These are phyloP conservation scores for Aspergillus nanangensis DNA, from an alignment of 495 filamentous ascomycete genomes.

Conservation along the genomic window DNA sequence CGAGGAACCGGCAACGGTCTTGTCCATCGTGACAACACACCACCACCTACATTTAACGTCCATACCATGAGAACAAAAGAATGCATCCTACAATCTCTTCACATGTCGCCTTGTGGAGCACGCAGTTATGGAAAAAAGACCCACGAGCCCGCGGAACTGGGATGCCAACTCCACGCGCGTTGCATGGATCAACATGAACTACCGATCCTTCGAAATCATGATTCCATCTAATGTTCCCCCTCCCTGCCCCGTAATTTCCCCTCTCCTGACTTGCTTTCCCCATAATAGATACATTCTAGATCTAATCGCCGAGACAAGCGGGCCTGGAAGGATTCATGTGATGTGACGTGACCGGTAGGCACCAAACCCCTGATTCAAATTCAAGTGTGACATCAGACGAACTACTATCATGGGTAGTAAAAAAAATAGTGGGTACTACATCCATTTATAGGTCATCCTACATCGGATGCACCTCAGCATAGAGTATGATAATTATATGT, in stretches of 20 bases:
- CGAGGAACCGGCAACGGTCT: background rate
- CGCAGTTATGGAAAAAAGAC: too few relatives aligned
- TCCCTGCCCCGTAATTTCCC: background rate
- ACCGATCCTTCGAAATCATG: too few relatives aligned
- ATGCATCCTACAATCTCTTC: background rate
- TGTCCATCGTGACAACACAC: background rate
- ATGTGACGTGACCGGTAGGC: background rate
- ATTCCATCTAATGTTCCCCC: too few relatives aligned
- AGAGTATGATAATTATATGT: background rate
- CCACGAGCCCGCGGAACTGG: slow-evolving; percentile 5
- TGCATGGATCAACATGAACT: too few relatives aligned
- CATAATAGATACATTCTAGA: background rate
- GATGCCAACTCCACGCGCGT: slow-evolving; percentile 4
- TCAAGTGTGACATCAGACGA: background rate
- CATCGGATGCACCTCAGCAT: background rate
- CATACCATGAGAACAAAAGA: background rate
- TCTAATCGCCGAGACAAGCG: background rate
- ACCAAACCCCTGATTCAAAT: background rate
- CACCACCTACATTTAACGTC: background rate
- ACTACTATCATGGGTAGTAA: too few relatives aligned
- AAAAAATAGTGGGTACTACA: too few relatives aligned
- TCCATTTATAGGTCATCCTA: too few relatives aligned
- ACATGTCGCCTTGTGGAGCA: slow-evolving; percentile 1
- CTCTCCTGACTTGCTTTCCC: background rate
- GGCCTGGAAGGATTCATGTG: background rate